Evolutionary conservation across 169 alveolate genomes (phyloP).

Genomic region (Cryptosporidium sp.): DNA sequence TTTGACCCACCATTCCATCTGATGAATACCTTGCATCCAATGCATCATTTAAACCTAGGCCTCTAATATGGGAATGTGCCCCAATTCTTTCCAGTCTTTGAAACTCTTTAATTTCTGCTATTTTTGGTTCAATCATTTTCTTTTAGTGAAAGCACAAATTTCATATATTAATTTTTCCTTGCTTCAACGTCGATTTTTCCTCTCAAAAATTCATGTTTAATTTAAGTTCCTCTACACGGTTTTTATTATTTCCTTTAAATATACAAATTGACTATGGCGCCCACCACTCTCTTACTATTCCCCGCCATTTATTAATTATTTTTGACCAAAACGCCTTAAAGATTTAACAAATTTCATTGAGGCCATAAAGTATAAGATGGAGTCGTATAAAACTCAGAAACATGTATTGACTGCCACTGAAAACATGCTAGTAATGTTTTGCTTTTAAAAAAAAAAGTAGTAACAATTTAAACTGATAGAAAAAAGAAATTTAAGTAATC

Average conservation of each 20-base stretch:
- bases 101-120: conserved; percentile 89
- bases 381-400: no score
- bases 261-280: conserved; percentile 8
- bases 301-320: no score
- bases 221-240: not conserved
- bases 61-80: conserved; percentile 98
- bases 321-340: not conserved
- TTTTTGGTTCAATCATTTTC: conserved; percentile 77
- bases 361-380: no score
- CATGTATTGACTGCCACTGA: no score
- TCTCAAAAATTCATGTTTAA: not conserved
- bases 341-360: not conserved
- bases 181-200: not conserved
- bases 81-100: conserved; percentile 95
- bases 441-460: not conserved
- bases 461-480: no score
- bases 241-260: not conserved
- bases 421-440: no score
- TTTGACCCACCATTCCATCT: conserved; percentile 96
- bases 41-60: conserved; percentile 97
- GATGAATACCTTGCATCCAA: conserved; percentile 94
- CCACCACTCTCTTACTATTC: not conserved
- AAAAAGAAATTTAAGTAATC: not conserved
- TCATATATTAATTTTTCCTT: not conserved
- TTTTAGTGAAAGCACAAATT: not conserved